These are phyloP conservation scores for Flagelloscypha sp. DNA, from an alignment of 768 basidiomycete genomes.

Conservation along the genomic window DNA sequence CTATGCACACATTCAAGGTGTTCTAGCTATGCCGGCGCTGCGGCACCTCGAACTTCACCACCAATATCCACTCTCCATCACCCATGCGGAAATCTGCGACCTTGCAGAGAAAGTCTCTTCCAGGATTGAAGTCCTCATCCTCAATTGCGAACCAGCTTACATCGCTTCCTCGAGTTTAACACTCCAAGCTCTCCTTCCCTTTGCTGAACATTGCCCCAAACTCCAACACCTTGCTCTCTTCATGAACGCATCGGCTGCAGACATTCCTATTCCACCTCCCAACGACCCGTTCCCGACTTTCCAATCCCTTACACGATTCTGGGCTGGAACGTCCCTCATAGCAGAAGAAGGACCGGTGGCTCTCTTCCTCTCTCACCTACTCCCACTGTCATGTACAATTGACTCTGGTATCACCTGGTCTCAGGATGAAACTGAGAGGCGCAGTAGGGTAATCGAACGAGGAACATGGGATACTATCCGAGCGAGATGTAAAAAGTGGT, in stretches of 20 bases:
- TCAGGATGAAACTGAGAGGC: conserved; percentile 12
- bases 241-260: not conserved
- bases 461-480: conserved; percentile 9
- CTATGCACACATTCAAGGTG: conserved; percentile 12
- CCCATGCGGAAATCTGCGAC: conserved; percentile 21
- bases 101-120: conserved; percentile 20
- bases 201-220: conserved; percentile 25
- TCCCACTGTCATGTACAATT: conserved; percentile 33
- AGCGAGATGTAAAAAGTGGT: conserved; percentile 30
- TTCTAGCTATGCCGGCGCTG: too few relatives aligned
- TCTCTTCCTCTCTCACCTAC: conserved; percentile 45
- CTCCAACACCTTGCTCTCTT: conserved; percentile 16
- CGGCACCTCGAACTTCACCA: conserved; percentile 5
- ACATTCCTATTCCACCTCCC: conserved; percentile 1
- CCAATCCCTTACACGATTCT: conserved; percentile 26
- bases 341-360: conserved; percentile 34
- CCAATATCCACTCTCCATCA: conserved; percentile 5
- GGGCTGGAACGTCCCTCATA: conserved; percentile 44
- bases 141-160: conserved; percentile 22
- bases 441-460: conserved; percentile 6
- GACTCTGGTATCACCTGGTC: conserved; percentile 44
- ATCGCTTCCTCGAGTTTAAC: conserved; percentile 20
- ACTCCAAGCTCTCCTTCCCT: conserved; percentile 24
- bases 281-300: conserved; percentile 17
- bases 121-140: conserved; percentile 15